Conservation (phyloP, 1,284 basidiomycete species). For the Paramarasmius palmivorus region DNA sequence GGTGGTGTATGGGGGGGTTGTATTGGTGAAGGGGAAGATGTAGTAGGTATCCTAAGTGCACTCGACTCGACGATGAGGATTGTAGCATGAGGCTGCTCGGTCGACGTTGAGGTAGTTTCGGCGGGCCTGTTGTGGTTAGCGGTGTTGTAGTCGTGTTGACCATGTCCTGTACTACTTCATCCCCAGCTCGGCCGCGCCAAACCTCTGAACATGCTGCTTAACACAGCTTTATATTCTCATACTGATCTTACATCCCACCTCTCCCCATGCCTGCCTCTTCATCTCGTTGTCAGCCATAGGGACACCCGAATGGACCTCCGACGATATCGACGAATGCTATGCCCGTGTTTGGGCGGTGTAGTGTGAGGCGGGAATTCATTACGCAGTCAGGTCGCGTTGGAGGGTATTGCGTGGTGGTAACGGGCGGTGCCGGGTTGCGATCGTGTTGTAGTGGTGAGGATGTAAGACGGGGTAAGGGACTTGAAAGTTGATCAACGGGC, state of each 20-base stretch:
- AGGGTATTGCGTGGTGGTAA: constrained; percentile 68
- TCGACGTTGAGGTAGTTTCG: constrained; percentile 58
- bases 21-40: constrained; percentile 29
- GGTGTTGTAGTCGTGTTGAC: too few relatives aligned
- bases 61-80: constrained; percentile 17
- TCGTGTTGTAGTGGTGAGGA: too few relatives aligned
- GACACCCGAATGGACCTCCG: constrained; percentile 79
- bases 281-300: constrained; percentile 71
- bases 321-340: constrained; percentile 73
- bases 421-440: too few relatives aligned
- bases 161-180: too few relatives aligned
- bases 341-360: constrained; percentile 59
- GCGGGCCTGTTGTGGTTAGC: constrained; percentile 38
- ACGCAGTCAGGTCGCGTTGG: constrained; percentile 53
- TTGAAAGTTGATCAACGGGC: constrained; percentile 1
- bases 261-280: too few relatives aligned
- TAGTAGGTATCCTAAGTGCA: constrained; percentile 26
- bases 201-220: constrained; percentile 36
- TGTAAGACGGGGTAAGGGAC: too few relatives aligned
- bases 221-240: constrained; percentile 59
- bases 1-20: constrained; percentile 26
- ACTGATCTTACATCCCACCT: constrained; percentile 66
- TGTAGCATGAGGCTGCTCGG: constrained; percentile 32
- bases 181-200: too few relatives aligned
- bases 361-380: constrained; percentile 35